Percentiles rank a stretch among this genome's conserved stretches.
These are phyloP conservation scores for Fragaria nilgerrensis DNA, from an alignment of 306 rosid genomes.

Conservation along the genomic window DNA sequence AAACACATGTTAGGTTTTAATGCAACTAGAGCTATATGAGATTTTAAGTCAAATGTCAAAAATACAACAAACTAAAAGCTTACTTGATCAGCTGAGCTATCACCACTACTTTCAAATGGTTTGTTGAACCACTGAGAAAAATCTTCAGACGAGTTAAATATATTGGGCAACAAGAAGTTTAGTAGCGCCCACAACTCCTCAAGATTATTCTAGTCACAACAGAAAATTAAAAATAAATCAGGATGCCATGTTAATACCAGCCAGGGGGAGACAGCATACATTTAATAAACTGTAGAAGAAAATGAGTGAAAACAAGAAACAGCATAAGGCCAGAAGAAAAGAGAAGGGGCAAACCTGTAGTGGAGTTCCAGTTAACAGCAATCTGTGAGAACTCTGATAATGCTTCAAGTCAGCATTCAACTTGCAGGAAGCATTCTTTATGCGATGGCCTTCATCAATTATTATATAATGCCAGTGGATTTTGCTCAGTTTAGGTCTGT, in stretches of 20 bases:
- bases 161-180: constrained; percentile 95
- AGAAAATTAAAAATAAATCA: constrained; percentile 23
- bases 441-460: constrained; percentile 99
- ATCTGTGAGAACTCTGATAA: constrained; percentile 95
- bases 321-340: constrained; percentile 19
- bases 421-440: constrained; percentile 99
- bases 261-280: constrained; percentile 17
- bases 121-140: constrained; percentile 99
- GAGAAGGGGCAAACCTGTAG: constrained; percentile 64
- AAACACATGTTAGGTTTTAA: constrained; percentile 21
- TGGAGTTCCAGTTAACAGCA: constrained; percentile 98
- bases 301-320: not conserved
- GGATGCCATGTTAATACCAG: constrained; percentile 18
- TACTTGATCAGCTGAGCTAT: constrained; percentile 88
- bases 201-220: constrained; percentile 80
- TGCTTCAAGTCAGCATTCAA: constrained; percentile 89
- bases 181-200: constrained; percentile 98
- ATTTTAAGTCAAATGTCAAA: constrained; percentile 13
- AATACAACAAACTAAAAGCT: constrained; percentile 27
- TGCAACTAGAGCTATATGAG: constrained; percentile 3
- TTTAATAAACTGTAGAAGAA: constrained; percentile 9
- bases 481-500: constrained; percentile 96
- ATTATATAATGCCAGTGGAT: constrained; percentile 94
- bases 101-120: constrained; percentile 93
- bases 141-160: constrained; percentile 93